phyloP scores from a whole-genome alignment of 768 basidiomycete species.

The Stropharia rugosoannulata region DNA sequence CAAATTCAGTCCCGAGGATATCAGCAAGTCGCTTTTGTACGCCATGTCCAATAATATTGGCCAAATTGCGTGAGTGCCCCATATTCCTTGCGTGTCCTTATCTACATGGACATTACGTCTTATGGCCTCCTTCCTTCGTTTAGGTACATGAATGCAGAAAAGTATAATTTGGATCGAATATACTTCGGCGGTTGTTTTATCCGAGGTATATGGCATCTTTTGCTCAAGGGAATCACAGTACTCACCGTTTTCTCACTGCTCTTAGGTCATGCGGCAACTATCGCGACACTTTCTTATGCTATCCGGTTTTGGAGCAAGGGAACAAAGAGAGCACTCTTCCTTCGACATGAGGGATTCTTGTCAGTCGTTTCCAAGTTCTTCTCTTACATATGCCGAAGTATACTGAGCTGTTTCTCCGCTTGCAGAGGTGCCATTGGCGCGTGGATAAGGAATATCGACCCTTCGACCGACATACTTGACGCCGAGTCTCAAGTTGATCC shows the following conservation, averaged over 20 bases:
- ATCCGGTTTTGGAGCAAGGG: constrained; percentile 99
- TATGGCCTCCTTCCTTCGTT: constrained; percentile 11
- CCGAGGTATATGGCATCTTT: constrained; percentile 60
- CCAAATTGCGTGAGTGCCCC: constrained; percentile 89
- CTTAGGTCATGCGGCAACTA: constrained; percentile 92
- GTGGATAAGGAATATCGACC: constrained; percentile 95
- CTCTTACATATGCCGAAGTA: constrained; percentile 9
- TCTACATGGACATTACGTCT: background rate
- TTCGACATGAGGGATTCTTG: constrained; percentile 98
- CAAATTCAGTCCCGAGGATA: constrained; percentile 87
- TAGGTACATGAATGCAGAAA: constrained; percentile 99
- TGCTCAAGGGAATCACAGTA: background rate
- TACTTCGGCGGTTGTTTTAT: constrained; percentile 99
- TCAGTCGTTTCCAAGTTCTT: constrained; percentile 49
- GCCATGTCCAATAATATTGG: constrained; percentile 99
- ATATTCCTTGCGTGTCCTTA: background rate
- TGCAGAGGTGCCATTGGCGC: constrained; percentile 89
- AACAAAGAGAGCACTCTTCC: constrained; percentile 92
- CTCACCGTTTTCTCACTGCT: background rate
- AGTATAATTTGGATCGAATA: constrained; percentile 93
- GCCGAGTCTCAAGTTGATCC: background rate
- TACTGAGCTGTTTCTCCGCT: constrained; percentile 12
- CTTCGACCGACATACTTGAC: constrained; percentile 28
- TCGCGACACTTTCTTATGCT: constrained; percentile 96
- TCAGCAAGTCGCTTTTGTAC: constrained; percentile 91